phyloP scores from a whole-genome alignment of 2,329 filamentous ascomycete genomes.

The Penicillium sp. region DNA sequence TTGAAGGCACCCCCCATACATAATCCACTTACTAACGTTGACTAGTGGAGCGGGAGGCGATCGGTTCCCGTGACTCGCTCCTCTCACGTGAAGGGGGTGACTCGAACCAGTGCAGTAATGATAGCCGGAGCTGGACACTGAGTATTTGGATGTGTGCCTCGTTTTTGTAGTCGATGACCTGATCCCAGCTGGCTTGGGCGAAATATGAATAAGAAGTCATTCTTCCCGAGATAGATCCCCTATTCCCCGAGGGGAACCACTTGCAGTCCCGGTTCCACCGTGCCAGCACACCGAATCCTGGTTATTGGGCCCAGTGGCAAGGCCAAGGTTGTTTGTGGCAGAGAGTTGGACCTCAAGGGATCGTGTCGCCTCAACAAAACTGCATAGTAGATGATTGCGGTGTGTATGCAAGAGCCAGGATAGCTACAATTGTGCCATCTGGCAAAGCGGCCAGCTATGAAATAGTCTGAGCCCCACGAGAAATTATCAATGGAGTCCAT shows the following conservation, averaged over 20 bases:
- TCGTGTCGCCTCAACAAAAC: background rate
- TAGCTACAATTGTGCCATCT: background rate
- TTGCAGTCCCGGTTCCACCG: background rate
- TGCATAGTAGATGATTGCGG: background rate
- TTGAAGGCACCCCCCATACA: background rate
- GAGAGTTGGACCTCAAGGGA: background rate
- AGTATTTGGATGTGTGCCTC: background rate
- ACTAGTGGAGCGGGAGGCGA: conserved; percentile 4
- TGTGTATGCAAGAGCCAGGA: background rate
- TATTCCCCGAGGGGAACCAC: background rate
- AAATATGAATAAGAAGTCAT: background rate
- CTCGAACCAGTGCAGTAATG: background rate
- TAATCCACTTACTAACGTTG: background rate
- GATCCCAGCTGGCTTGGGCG: background rate
- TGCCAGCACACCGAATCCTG: conserved; percentile 1
- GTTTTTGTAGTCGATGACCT: background rate
- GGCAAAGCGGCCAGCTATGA: background rate
- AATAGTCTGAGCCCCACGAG: background rate
- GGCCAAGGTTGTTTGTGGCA: background rate
- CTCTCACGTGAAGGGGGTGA: background rate
- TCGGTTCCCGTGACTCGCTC: conserved; percentile 2
- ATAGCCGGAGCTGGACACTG: background rate
- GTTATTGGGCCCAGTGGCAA: background rate
- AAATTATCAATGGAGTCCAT: background rate
- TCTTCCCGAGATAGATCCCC: background rate